Conservation (phyloP, 176 grass and related monocot genomes). For the Otatea glauca region DNA sequence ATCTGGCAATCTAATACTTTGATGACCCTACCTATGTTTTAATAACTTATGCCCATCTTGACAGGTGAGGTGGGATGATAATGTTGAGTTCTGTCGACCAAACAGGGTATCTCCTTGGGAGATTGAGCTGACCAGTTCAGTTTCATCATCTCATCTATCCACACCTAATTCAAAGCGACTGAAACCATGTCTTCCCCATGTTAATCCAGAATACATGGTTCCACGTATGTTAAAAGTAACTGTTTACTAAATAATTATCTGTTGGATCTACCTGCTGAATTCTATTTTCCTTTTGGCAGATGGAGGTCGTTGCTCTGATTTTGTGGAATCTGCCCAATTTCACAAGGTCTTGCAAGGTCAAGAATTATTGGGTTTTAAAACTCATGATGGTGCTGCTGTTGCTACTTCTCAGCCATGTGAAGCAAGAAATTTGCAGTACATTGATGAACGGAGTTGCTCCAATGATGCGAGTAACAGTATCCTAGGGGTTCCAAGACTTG, state of each 20-base stretch:
- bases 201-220: slow-evolving; percentile 57
- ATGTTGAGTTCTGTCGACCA: slow-evolving; percentile 49
- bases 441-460: slow-evolving; percentile 57
- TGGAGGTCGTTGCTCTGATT: slow-evolving; percentile 69
- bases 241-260: not conserved
- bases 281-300: slow-evolving; percentile 43
- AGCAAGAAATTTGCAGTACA: slow-evolving; percentile 62
- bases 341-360: slow-evolving; percentile 99
- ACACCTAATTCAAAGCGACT: slow-evolving; percentile 63
- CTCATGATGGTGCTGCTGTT: slow-evolving; percentile 56
- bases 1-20: not conserved
- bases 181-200: slow-evolving; percentile 61
- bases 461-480: slow-evolving; percentile 46
- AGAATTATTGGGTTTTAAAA: slow-evolving; percentile 79
- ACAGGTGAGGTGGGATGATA: slow-evolving; percentile 90
- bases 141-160: slow-evolving; percentile 58
- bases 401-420: slow-evolving; percentile 61
- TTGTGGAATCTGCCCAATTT: slow-evolving; percentile 76
- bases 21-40: not conserved
- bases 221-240: slow-evolving; percentile 55
- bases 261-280: not conserved
- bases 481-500: slow-evolving; percentile 54
- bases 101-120: slow-evolving; percentile 97
- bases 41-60: not conserved
- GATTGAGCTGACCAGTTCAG: slow-evolving; percentile 69